phyloP scores from a whole-genome alignment of 495 filamentous ascomycete species.

The Neurospora sp. region DNA sequence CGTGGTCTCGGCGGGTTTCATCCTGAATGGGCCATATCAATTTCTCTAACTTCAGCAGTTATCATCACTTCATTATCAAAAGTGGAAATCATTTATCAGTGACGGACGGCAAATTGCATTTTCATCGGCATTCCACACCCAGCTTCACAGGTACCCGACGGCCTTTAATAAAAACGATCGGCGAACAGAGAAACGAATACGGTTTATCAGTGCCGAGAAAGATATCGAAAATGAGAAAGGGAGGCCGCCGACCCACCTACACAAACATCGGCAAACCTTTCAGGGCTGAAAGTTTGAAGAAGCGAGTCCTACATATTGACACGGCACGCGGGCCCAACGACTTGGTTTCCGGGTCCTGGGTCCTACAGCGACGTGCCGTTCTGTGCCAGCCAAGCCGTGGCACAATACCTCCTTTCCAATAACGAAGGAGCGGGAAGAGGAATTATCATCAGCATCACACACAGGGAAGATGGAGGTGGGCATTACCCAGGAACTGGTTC shows the following conservation, averaged over 20 bases:
- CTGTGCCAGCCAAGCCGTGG: background rate
- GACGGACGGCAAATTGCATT: background rate
- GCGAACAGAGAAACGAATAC: background rate
- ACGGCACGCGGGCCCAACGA: background rate
- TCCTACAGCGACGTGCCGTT: background rate
- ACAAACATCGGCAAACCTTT: background rate
- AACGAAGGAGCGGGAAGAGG: background rate
- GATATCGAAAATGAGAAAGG: background rate
- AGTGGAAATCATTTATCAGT: background rate
- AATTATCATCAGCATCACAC: background rate
- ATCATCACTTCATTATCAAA: background rate
- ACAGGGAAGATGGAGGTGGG: background rate
- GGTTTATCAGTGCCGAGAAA: background rate
- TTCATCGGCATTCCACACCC: background rate
- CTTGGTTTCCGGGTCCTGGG: background rate
- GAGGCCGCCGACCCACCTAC: background rate
- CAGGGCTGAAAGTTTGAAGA: background rate
- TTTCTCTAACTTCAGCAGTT: background rate
- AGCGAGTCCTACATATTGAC: background rate
- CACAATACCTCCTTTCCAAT: background rate
- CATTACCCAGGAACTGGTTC: background rate
- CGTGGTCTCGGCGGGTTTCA: conserved; percentile 15
- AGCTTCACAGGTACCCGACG: background rate
- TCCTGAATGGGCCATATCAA: background rate
- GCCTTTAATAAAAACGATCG: background rate